Evolutionary conservation across 2,329 filamentous ascomycete species (phyloP).

Genomic region (Cytospora paraplurivora): DNA sequence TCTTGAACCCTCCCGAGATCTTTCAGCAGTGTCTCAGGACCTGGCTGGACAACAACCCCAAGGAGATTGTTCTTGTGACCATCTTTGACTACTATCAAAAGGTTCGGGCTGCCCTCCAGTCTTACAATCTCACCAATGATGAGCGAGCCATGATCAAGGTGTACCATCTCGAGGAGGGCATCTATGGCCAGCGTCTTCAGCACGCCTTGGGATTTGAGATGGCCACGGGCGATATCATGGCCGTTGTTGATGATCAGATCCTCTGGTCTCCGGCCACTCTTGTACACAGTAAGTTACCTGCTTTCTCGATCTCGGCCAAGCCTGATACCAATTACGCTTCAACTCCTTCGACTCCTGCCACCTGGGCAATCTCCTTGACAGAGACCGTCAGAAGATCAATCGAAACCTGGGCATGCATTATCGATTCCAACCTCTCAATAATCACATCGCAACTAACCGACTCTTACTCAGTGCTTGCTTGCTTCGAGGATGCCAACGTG

Average conservation of each 20-base stretch:
- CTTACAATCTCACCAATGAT: constrained; percentile 2
- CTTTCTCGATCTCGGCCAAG: not conserved
- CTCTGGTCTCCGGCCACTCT: constrained; percentile 8
- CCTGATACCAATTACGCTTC: too few relatives aligned
- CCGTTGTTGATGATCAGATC: constrained; percentile 19
- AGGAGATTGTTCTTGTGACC: constrained; percentile 8
- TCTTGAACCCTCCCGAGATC: constrained; percentile 11
- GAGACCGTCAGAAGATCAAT: not conserved
- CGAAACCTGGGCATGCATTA: not conserved
- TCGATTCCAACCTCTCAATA: not conserved
- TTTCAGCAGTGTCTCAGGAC: constrained; percentile 6
- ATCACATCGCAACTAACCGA: not conserved
- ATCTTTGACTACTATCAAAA: constrained; percentile 1
- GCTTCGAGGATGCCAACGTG: constrained; percentile 14
- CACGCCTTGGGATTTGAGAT: constrained; percentile 11
- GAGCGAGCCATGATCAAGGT: constrained; percentile 16
- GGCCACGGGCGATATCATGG: constrained; percentile 17
- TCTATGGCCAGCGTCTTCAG: constrained; percentile 15
- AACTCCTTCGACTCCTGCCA: not conserved
- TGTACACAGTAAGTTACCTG: constrained; percentile 4
- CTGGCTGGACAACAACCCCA: constrained; percentile 15
- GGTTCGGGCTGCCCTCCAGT: constrained; percentile 2
- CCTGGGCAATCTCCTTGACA: not conserved
- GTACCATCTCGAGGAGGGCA: constrained; percentile 6
- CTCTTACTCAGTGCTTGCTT: not conserved